Conservation (phyloP, 2,329 filamentous ascomycete species). For the Chaetomium globosum region DNA sequence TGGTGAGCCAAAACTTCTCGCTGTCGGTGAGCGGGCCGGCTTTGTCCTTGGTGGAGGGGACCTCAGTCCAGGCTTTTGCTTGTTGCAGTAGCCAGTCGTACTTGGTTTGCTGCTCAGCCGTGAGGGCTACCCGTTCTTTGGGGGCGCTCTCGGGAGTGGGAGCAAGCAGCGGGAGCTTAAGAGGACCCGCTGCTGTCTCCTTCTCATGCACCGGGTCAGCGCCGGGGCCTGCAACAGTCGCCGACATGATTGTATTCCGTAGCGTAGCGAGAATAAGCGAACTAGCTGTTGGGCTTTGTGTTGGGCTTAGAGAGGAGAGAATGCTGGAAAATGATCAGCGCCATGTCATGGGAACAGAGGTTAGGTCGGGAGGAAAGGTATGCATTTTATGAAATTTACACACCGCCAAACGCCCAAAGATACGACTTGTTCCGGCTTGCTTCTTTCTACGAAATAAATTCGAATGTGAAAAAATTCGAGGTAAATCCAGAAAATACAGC, state of each 20-base stretch:
- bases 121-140: constrained; percentile 61
- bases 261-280: not conserved
- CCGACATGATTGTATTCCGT: constrained; percentile 15
- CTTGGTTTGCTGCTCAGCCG: constrained; percentile 75
- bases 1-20: constrained; percentile 88
- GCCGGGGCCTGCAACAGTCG: constrained; percentile 25
- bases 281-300: too few relatives aligned
- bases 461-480: not conserved
- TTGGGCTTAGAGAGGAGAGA: not conserved
- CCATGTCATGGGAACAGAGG: not conserved
- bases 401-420: not conserved
- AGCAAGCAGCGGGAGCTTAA: constrained; percentile 54
- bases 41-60: constrained; percentile 63
- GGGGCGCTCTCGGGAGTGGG: constrained; percentile 63
- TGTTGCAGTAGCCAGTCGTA: constrained; percentile 75
- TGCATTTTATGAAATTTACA: not conserved
- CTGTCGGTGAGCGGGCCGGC: constrained; percentile 70
- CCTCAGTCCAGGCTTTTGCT: constrained; percentile 70
- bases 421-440: not conserved
- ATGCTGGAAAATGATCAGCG: not conserved
- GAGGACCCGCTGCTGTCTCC: constrained; percentile 27
- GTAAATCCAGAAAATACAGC: not conserved
- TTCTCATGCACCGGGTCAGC: constrained; percentile 32
- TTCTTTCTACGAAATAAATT: not conserved
- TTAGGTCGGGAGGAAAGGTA: not conserved